Evolutionary conservation across 345 rosid genomes (phyloP).

Genomic region (Orychophragmus violaceus): DNA sequence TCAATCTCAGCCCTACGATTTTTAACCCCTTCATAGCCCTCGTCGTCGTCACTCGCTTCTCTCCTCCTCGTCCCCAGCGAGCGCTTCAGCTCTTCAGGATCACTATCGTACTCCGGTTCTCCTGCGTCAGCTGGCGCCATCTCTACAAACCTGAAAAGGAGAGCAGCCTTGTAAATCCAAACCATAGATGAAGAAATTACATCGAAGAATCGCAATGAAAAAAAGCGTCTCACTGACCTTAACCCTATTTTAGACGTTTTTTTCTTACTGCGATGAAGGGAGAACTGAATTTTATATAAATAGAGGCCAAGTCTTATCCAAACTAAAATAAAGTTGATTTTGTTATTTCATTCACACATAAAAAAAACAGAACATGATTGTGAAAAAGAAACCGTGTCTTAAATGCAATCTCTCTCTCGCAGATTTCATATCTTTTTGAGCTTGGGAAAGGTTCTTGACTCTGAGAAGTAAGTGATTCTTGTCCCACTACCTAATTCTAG

Average conservation of each 20-base stretch:
- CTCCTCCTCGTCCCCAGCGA: constrained; percentile 64
- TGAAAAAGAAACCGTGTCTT: too few species aligned
- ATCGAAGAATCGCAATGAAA: background rate
- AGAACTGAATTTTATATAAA: too few species aligned
- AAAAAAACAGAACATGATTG: too few species aligned
- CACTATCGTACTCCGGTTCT: constrained; percentile 80
- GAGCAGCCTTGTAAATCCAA: background rate
- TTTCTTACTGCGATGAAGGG: too few species aligned
- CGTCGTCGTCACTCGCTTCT: constrained; percentile 89
- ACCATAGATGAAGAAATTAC: constrained; percentile 7
- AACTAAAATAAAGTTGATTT: too few species aligned
- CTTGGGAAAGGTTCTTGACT: constrained; percentile 61
- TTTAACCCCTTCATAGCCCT: constrained; percentile 5
- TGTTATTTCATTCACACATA: background rate
- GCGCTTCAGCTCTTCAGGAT: constrained; percentile 77
- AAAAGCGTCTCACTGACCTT: too few species aligned
- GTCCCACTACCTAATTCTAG: constrained; percentile 58
- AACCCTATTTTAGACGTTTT: too few species aligned
- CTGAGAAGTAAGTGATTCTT: constrained; percentile 77
- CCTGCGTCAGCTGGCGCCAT: constrained; percentile 45
- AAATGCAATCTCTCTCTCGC: too few species aligned
- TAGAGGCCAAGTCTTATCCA: too few species aligned
- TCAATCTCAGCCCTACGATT: constrained; percentile 41
- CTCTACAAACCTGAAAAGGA: constrained; percentile 1
- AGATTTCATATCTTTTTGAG: too few species aligned